Base-by-base conservation (phyloP, 257 asterid species). In the Striga asiatica region DNA sequence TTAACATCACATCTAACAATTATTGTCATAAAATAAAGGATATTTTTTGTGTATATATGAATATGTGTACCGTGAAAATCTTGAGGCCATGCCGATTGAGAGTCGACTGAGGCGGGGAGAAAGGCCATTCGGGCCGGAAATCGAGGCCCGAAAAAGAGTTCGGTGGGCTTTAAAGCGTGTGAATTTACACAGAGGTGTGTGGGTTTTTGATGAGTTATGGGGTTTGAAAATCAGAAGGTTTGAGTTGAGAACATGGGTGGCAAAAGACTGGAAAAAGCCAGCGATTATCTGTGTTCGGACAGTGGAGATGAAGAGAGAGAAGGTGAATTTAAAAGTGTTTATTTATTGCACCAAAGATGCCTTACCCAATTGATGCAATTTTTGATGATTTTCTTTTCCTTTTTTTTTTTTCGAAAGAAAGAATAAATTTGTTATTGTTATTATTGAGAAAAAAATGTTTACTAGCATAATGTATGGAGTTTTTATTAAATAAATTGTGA, bases 61-160 rank as follows among this genome's bases (percentile, higher is more conserved):
- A n/a, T n/a, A n/a, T n/a, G n/a, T n/a, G n/a, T n/a, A 82, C 93
- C 87, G 0, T 63, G 81, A 69, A 72, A 81, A 25, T 84, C 81
- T 46, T 76, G 88, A 51, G 83, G 71, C 2, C 81, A 66, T 0
- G 73, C 60, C 0, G 71, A 35, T 11, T 71, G 78, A 17, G 95
- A 74, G 9, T 69, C 81, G 46, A 71, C 65, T 27, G 71, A 45
- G 21, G 65, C 32, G 0, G 88, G 81, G 61, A 72, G 31, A 50
- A 76, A 88, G 46, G 80, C 73, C 81, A 78, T 83, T n/a, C 14
- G 7, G 18, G 8, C 11, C 21, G 21, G 47, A 20, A 8, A n/a
- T 48, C 11, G 28, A 39, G 2, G 17, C 28, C 23, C 31, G 32
- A 0, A 22, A 14, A 42, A n/a, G n/a, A n/a, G n/a, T 1, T 0